Evolutionary conservation across 1,284 basidiomycete genomes (phyloP).

Genomic region (Sporisorium graminicola): DNA sequence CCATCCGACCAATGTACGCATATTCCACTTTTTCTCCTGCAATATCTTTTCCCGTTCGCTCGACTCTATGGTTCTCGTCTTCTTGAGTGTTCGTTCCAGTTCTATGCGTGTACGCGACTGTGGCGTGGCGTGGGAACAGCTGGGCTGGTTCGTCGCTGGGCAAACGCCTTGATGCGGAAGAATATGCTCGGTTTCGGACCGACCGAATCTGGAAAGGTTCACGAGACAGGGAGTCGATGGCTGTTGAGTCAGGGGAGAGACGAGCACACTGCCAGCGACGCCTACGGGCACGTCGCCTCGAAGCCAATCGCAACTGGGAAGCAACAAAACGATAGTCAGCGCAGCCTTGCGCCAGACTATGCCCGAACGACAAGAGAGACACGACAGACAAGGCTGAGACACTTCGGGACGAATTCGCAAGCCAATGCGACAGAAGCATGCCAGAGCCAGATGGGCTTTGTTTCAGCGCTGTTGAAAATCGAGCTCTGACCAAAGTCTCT

Average conservation of each 20-base stretch:
- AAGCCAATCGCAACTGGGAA: neutral
- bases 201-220: neutral
- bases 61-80: neutral
- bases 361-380: neutral
- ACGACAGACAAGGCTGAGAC: constrained; percentile 5
- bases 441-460: neutral
- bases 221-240: neutral
- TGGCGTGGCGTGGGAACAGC: constrained; percentile 4
- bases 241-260: no score
- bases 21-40: constrained; percentile 45
- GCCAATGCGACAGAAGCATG: constrained; percentile 3
- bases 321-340: neutral
- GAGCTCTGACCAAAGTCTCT: neutral
- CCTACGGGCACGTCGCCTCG: neutral
- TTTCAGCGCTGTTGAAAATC: neutral
- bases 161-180: no score
- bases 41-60: constrained; percentile 44
- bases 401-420: neutral
- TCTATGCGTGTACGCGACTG: neutral
- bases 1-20: constrained; percentile 49
- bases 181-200: neutral
- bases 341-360: neutral
- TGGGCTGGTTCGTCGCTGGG: no score
- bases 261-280: neutral
- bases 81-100: neutral